Evolutionary conservation across 108 stramenopile genomes (phyloP), one percentile per base, ranked within the genome.

Genomic region (Chaetoceros muelleri): DNA sequence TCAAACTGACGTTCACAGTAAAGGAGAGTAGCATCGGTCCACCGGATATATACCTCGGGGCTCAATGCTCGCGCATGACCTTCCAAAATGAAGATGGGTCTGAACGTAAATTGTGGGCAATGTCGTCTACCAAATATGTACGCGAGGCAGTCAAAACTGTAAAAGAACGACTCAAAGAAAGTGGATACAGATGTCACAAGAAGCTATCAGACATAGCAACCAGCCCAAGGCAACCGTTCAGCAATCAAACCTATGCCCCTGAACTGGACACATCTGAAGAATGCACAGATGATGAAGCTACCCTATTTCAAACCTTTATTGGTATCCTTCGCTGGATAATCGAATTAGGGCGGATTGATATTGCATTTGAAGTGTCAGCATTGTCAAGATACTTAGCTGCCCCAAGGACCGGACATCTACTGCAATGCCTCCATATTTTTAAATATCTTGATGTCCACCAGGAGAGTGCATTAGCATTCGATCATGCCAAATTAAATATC

Each of bases 141-240:
- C 56, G 65, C 44, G 48, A 30, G 1, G 68, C 76, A 19, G 72
- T 78, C 16, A 2, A 19, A 30, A 59, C 27, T 3, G 72, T 78
- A 0, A 28, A 66, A n/a, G 16, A 29, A n/a, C 46, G 51, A 47
- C 50, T 78, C 2, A 53, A 50, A 1, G 30, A 67, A 28, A 58
- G 29, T 20, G 13, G 13, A 10, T 51, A 51, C 25, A 26, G 23
- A 25, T 5, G 16, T 10, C 8, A 16, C 57, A 58, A 58, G n/a
- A 27, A 25, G 57, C n/a, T n/a, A n/a, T n/a, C n/a, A n/a, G n/a
- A n/a, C n/a, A n/a, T n/a, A n/a, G n/a, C n/a, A n/a, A n/a, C n/a
- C n/a, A n/a, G n/a, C n/a, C n/a, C n/a, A n/a, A n/a, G n/a, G n/a
- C n/a, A n/a, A n/a, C 18, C 47, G 21, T 28, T 58, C 25, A 28